phyloP scores from a whole-genome alignment of 2,329 filamentous ascomycete species.

The Ophiostoma himal-ulmi region DNA sequence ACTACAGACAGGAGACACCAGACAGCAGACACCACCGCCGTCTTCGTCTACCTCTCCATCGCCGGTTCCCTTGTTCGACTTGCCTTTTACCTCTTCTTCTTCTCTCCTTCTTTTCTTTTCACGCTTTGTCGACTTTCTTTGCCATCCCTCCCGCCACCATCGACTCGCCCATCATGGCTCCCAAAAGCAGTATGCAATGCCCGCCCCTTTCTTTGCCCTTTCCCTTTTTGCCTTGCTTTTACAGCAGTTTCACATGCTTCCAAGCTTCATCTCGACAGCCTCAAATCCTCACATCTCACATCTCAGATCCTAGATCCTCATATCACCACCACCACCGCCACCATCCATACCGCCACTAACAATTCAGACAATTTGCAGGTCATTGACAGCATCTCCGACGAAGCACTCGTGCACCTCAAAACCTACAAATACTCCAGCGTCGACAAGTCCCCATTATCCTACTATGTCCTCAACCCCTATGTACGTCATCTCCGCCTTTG shows the following conservation, averaged over 20 bases:
- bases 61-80: constrained; percentile 8
- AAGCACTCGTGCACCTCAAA: constrained; percentile 84
- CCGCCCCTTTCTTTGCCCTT: neutral
- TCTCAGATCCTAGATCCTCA: neutral
- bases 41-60: neutral
- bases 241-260: constrained; percentile 17
- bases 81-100: neutral
- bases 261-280: neutral
- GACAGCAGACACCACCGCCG: neutral
- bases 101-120: neutral
- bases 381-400: constrained; percentile 76
- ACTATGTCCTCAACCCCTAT: constrained; percentile 91
- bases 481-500: constrained; percentile 49
- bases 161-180: constrained; percentile 33
- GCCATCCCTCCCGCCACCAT: constrained; percentile 9
- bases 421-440: constrained; percentile 97
- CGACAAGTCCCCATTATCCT: constrained; percentile 88
- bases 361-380: constrained; percentile 45
- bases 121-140: neutral
- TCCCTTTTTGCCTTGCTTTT: neutral
- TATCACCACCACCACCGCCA: neutral
- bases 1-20: neutral
- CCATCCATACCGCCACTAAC: neutral
- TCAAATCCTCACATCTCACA: neutral
- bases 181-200: constrained; percentile 34